Base-by-base conservation (phyloP, 495 filamentous ascomycete genomes). In the Apodospora peruviana region DNA sequence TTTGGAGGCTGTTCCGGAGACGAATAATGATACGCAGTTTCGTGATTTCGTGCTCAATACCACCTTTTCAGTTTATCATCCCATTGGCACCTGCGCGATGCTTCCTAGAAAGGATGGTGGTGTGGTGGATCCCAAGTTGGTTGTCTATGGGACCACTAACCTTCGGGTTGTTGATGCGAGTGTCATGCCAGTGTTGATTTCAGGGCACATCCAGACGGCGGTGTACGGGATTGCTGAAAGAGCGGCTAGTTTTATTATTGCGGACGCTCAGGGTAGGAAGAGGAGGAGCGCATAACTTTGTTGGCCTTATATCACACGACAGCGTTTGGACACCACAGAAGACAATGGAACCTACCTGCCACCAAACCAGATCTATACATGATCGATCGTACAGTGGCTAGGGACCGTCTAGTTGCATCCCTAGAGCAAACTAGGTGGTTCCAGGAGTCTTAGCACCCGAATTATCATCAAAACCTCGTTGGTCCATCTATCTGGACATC, bases 41-140 rank as follows among this genome's bases (percentile, higher is more conserved):
- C 29, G 47, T 1, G 50, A 52, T 12, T 66, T 50, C 37, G 52
- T 59, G 36, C 27, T 48, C 19, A 53, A 47, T 25, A 52, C 50
- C 0, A 53, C 47, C 7, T 24, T 48, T 11, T 53, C 47, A 24
- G 54, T 61, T 36, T 66, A 47, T 32, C 69, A 72, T 35, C 59
- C 61, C 8, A 42, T 60, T 14, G 73, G 74, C 29, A 78, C 78
- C 3, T 64, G 64, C 40, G 70, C 71, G 14, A 80, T 78, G 75
- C 58, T 80, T 50, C 68, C 66, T 8, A 29, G 45, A 46, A 45
- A 52, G 17, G 39, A 63, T 9, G 64, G 68, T 1, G 78, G 74
- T 0, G 79, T 82, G 11, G 74, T 83, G 7, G 76, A 76, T 58
- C 41, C 62, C 0, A 50, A 57, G 16, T 55, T 80, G 43, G 57